A percentile compares a stretch with the other conserved stretches of the same genome.
Conservation (phyloP, 2,329 filamentous ascomycete genomes). For the Endothia cerciana region DNA sequence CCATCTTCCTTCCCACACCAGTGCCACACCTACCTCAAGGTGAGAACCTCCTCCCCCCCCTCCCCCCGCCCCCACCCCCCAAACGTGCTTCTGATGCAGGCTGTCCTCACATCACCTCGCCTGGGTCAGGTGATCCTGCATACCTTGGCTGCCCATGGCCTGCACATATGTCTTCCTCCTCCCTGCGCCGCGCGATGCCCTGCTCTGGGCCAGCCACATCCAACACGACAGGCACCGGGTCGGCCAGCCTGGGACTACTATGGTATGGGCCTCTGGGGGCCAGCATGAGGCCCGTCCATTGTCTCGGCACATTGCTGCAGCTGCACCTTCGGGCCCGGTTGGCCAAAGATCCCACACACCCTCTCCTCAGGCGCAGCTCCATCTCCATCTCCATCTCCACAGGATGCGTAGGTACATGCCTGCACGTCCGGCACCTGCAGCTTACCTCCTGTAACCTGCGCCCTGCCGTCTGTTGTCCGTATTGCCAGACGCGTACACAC, state of each 20-base stretch:
- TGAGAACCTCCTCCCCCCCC: background rate
- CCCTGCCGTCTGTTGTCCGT: background rate
- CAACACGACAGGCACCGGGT: background rate
- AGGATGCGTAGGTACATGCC: background rate
- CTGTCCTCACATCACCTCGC: background rate
- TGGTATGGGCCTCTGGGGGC: background rate
- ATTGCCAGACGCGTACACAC: background rate
- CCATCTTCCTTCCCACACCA: background rate
- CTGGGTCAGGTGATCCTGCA: constrained; percentile 20
- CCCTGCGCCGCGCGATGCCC: background rate
- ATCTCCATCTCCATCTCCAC: background rate
- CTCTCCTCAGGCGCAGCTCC: background rate
- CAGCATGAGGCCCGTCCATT: constrained; percentile 19
- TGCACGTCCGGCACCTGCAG: background rate
- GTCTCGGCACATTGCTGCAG: constrained; percentile 26
- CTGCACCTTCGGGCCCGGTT: constrained; percentile 4
- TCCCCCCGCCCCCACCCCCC: background rate
- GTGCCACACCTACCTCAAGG: background rate
- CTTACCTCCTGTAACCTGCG: background rate
- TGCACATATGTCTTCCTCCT: constrained; percentile 7
- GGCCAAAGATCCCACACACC: background rate
- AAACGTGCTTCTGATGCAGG: background rate
- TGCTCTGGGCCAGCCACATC: background rate
- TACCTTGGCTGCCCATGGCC: constrained; percentile 17
- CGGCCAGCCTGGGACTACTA: background rate